Evolutionary conservation across 345 rosid genomes (phyloP).

Genomic region (Hibiscus syriacus): DNA sequence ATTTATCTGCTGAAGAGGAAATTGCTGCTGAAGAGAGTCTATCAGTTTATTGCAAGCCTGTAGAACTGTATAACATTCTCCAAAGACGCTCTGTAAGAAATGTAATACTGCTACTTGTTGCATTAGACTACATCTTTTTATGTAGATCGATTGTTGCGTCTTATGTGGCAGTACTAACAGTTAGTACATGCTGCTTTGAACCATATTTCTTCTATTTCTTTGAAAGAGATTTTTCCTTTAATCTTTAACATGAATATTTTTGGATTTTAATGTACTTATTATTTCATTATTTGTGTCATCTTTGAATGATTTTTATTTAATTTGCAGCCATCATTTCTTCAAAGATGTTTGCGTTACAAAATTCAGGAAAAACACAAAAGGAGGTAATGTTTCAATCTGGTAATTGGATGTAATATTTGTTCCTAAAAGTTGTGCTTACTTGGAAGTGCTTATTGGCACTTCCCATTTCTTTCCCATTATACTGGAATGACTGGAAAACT

Average conservation of each 20-base stretch:
- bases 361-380: conserved; percentile 72
- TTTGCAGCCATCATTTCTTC: conserved; percentile 72
- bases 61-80: conserved; percentile 88
- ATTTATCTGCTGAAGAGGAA: conserved; percentile 80
- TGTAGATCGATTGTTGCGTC: neutral
- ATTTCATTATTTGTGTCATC: neutral
- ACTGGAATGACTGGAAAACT: no score
- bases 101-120: conserved; percentile 30
- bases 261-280: neutral
- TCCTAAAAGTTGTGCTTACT: neutral
- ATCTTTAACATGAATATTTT: neutral
- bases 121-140: neutral
- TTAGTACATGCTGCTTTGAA: neutral
- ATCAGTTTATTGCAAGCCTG: conserved; percentile 86
- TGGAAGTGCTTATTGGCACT: neutral
- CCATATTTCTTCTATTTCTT: conserved; percentile 2
- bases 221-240: neutral
- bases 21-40: conserved; percentile 87
- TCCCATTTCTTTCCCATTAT: neutral
- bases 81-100: conserved; percentile 78
- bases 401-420: neutral
- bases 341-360: conserved; percentile 81
- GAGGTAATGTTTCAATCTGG: conserved; percentile 38
- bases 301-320: neutral
- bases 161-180: neutral